phyloP scores from a whole-genome alignment of 2,329 filamentous ascomycete genomes.

The Cephalotrichum gorgonifer region DNA sequence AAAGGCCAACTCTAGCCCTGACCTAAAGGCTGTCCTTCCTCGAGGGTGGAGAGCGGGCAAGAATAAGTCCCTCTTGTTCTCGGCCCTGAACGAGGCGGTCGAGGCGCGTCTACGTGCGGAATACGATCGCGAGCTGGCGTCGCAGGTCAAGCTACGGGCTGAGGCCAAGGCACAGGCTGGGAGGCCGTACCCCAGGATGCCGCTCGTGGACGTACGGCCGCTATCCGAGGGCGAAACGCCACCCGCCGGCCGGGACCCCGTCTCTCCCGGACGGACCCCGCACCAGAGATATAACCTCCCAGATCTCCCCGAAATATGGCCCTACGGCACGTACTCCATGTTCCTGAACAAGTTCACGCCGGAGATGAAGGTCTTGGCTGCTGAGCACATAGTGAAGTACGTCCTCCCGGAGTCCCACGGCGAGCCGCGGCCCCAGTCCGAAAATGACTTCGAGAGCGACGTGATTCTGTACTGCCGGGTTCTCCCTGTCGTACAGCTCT shows the following conservation, averaged over 20 bases:
- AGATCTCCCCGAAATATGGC: background rate
- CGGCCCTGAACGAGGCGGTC: no score
- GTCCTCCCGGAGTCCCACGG: background rate
- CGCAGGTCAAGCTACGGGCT: background rate
- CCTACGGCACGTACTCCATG: constrained; percentile 3
- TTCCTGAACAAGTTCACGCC: background rate
- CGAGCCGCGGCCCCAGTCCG: no score
- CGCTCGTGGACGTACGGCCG: background rate
- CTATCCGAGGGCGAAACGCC: background rate
- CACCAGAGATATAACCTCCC: background rate
- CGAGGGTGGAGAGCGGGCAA: no score
- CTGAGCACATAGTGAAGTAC: background rate
- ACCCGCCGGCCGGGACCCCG: background rate
- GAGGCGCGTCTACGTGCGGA: background rate
- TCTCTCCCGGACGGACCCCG: background rate
- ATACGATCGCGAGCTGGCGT: no score
- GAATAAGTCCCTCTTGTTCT: no score
- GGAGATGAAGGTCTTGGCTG: background rate
- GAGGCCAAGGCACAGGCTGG: background rate
- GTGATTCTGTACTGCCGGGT: no score
- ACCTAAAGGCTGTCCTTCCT: no score
- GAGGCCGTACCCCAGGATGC: background rate
- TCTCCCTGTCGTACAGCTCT: no score
- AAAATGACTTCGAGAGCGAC: no score
- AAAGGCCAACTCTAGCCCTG: no score